Percentiles rank a stretch among this genome's conserved stretches.
phyloP scores from a whole-genome alignment of 768 basidiomycete species.

The Boletus reticulatus region DNA sequence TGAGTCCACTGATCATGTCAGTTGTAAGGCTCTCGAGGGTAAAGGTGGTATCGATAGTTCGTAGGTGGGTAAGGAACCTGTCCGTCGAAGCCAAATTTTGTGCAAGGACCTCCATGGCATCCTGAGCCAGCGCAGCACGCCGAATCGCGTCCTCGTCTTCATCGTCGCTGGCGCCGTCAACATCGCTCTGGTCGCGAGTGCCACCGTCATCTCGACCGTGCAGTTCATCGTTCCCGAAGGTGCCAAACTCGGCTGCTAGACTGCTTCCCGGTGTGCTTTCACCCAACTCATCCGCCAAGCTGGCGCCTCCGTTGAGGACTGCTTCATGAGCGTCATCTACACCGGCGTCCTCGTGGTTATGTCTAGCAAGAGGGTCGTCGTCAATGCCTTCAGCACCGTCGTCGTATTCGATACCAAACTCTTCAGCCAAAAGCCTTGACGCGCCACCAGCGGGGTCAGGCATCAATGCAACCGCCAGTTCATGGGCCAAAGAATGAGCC shows the following conservation, averaged over 20 bases:
- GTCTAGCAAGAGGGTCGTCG: slow-evolving; percentile 23
- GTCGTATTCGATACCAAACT: slow-evolving; percentile 88
- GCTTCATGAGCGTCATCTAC: slow-evolving; percentile 32
- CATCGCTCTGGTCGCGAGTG: slow-evolving; percentile 10
- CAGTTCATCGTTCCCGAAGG: slow-evolving; percentile 18
- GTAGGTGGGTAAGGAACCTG: slow-evolving; percentile 70
- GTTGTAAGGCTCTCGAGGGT: slow-evolving; percentile 68
- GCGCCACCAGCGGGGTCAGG: slow-evolving; percentile 73
- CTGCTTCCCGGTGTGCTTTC: slow-evolving; percentile 15
- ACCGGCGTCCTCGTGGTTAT: slow-evolving; percentile 26
- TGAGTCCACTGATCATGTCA: slow-evolving; percentile 72
- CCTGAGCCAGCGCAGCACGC: slow-evolving; percentile 34
- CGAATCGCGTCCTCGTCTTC: slow-evolving; percentile 28
- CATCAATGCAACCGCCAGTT: slow-evolving; percentile 83
- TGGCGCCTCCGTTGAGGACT: slow-evolving; percentile 27
- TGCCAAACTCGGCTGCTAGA: slow-evolving; percentile 26
- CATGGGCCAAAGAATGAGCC: slow-evolving; percentile 75
- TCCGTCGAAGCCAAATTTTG: slow-evolving; percentile 76
- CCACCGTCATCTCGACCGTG: slow-evolving; percentile 10
- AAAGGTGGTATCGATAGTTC: slow-evolving; percentile 55
- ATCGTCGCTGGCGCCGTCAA: slow-evolving; percentile 20
- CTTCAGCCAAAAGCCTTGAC: slow-evolving; percentile 78
- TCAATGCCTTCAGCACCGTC: slow-evolving; percentile 83
- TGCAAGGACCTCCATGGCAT: slow-evolving; percentile 72
- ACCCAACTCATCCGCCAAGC: slow-evolving; percentile 45